Evolutionary conservation across 768 basidiomycete genomes (phyloP), one percentile per base, ranked within the genome.

Genomic region (Calocybe indica): DNA sequence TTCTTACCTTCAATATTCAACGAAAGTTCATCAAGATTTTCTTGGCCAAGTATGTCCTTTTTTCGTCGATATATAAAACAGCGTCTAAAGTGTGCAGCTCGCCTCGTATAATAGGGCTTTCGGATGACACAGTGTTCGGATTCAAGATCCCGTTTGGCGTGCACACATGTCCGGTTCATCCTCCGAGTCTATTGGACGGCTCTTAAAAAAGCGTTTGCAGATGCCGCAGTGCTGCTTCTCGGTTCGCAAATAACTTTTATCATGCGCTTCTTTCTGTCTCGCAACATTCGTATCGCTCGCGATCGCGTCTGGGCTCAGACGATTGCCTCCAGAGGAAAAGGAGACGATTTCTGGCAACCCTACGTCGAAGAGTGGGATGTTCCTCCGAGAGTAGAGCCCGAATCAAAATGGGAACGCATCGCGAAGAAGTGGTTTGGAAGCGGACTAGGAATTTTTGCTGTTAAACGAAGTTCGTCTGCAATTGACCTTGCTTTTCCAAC

Each of bases 271-370:
- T 94, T 94, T 68, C 77, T 97, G 43, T 75, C 82, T 29, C 80
- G 80, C 40, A 94, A 95, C 64, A 82, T 95, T 40, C 78, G 81
- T 28, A 77, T 92, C 38, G 89, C 92, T 0, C 78, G 85, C 1
- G 79, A 80, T 45, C 76, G 86, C 8, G 91, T 80, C 8, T 90
- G 83, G 79, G 83, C 79, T 13, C 85, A 93, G 59, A 94, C 92
- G 0, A 81, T 95, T 29, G 67, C 75, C 5, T 94, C 91, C 5
- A 79, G 92, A 1, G 85, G 85, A 9, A 95, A 95, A 55, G 82
- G 83, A 0, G 68, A 75, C 0, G 82, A 87, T 7, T 95, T 94
- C 68, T 97, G 91, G 90, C 72, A 75, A 49, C 79, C 82, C 0
- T 91, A 90, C 51, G 79, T 87, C 0, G 85, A 93, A 58, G 90